Evolutionary conservation across 2,329 filamentous ascomycete species (phyloP), one percentile per base, ranked within the genome.

Genomic region (Arthrobotrys sphaeroides): DNA sequence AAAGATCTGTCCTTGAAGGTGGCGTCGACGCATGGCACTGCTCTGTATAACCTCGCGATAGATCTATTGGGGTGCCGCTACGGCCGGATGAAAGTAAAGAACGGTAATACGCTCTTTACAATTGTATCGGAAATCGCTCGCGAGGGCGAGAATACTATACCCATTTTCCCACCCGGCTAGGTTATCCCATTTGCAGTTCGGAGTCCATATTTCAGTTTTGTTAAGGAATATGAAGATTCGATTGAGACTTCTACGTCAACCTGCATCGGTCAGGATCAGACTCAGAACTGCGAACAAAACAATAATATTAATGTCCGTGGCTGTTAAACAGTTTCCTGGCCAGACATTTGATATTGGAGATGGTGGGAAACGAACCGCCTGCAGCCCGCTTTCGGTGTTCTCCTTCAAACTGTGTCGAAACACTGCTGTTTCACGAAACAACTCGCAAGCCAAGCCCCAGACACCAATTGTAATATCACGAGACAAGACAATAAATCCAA

Each of bases 31-130:
- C 42, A 73, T 42, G 69, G 24, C 69, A 73, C 70, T 64, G 70
- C 70, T 74, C 70, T 68, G 70, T 74, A 74, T 74, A 68, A 68
- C 70, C 70, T 74, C 28, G 70, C 70, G 70, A 74, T 68, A 74
- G 55, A 74, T 74, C 43, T 20, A 74, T 62, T 43, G 55, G 55
- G 51, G 18, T 49, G 22, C 53, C 22, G 9, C 43, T 24, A 59
- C 62, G 55, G 53, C 31, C 53, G 31, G 43, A 55, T 45, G 36
- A 26, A 51, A n/a, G 9, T 4, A 36, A 36, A 51, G 20, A 9
- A 22, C 3, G 7, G n/a, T n/a, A 43, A 16, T 16, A 28, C 16
- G 12, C 43, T 64, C 38, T 36, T 38, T 55, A 16, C 55, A n/a
- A n/a, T 24, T 26, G 5, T 16, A 7, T 16, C 64, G 10, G 36